These are phyloP conservation scores for Hyparrhenia diplandra DNA, from an alignment of 176 grass and related monocot genomes.

Conservation along the genomic window DNA sequence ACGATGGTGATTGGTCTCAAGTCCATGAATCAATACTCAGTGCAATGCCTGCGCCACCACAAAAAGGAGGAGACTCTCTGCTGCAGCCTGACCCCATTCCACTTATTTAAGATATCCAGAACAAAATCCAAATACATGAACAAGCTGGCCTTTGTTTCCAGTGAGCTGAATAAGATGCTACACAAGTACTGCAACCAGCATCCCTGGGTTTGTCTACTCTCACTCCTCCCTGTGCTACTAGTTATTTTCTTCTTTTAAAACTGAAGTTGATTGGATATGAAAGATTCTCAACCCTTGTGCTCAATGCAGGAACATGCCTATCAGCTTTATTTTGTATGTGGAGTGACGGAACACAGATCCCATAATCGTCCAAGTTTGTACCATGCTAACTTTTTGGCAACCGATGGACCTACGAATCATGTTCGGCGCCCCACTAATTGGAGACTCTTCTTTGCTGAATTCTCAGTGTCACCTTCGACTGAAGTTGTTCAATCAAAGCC, in stretches of 20 bases:
- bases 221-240: too few relatives aligned
- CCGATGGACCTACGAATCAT: too few relatives aligned
- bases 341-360: neutral
- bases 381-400: neutral
- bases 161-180: neutral
- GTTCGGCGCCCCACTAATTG: too few relatives aligned
- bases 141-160: neutral
- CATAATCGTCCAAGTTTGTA: neutral
- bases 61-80: too few relatives aligned
- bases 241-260: too few relatives aligned
- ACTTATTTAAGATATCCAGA: neutral
- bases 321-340: neutral
- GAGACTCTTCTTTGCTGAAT: neutral
- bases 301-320: neutral
- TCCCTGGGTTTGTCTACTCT: neutral
- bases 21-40: neutral
- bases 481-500: neutral
- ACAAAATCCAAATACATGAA: neutral
- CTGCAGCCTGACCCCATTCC: too few relatives aligned
- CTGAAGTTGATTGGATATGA: neutral
- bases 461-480: neutral
- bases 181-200: neutral
- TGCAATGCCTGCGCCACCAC: neutral
- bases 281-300: neutral
- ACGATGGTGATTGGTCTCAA: too few relatives aligned